These are phyloP conservation scores for Pseudozyma pruni DNA, from an alignment of 1,284 basidiomycete genomes.

Conservation along the genomic window DNA sequence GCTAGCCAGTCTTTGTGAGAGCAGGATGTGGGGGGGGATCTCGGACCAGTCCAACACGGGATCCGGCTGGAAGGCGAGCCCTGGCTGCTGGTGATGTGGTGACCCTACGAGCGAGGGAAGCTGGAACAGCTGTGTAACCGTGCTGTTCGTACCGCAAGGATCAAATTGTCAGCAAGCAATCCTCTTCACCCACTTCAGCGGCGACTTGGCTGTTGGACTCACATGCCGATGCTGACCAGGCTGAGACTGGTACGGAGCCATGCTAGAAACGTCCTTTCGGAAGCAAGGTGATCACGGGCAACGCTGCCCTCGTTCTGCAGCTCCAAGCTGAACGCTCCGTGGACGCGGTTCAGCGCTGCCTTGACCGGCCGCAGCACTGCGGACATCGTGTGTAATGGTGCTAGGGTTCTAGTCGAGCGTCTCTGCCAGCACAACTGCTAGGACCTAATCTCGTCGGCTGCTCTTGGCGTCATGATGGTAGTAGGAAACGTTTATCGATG, in stretches of 20 bases:
- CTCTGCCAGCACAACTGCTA: neutral
- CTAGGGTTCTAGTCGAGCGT: neutral
- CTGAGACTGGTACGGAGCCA: slow-evolving; percentile 67
- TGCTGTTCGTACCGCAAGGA: slow-evolving; percentile 18
- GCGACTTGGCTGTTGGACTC: slow-evolving; percentile 8
- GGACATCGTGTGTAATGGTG: slow-evolving; percentile 16
- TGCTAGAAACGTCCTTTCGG: slow-evolving; percentile 67
- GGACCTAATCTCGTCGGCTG: no score
- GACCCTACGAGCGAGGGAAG: slow-evolving; percentile 53
- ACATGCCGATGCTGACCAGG: slow-evolving; percentile 63
- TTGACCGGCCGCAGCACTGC: slow-evolving; percentile 23
- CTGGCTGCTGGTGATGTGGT: neutral
- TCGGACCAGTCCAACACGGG: slow-evolving; percentile 6
- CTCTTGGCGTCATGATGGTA: neutral
- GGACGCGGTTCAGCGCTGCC: slow-evolving; percentile 13
- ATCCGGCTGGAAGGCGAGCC: slow-evolving; percentile 12
- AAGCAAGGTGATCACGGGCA: slow-evolving; percentile 67
- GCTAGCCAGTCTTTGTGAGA: slow-evolving; percentile 20
- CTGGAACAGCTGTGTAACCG: slow-evolving; percentile 65
- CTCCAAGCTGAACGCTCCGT: slow-evolving; percentile 40
- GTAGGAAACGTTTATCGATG: no score
- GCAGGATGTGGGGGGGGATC: slow-evolving; percentile 9
- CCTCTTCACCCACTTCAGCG: no score
- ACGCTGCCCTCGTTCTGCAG: slow-evolving; percentile 66
- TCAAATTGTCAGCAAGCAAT: neutral